Evolutionary conservation across 306 rosid species (phyloP), one percentile per base, ranked within the genome.

Genomic region (Casuarina cunninghamiana): DNA sequence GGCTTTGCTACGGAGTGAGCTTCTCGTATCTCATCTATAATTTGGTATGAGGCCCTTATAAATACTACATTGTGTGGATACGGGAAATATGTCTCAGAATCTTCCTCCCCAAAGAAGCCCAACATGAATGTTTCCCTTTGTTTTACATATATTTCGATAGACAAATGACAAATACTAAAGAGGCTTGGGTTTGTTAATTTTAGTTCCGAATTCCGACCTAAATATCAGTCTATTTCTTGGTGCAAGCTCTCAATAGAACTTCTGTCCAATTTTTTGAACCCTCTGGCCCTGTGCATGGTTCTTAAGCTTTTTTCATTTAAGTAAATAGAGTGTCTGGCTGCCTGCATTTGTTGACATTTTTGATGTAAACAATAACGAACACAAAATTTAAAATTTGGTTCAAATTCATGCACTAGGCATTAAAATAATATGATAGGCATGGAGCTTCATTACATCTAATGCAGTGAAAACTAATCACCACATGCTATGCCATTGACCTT

Each of bases 1-100:
- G 98, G 98, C 45, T 93, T 87, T 87, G 94, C 97, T 49, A 93
- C 98, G 32, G 32, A 26, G 32, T 26, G 32, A 26, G 32, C 32
- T 26, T 26, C 65, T 26, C 15, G 37, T 13, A 26, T 58, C 39
- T 26, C 26, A 9, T 58, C 65, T 58, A 26, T 58, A 26, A 26
- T 26, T 26, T 26, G 32, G 9, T 10, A 10, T 2, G 2, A 55
- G 11, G 12, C 11, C 53, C 53, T 49, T 49, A 49, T 49, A 26
- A 26, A 49, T 49, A 10, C 11, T 49, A 49, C 53, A 49, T 0
- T 49, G 53, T 10, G 53, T 9, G 53, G 12, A 12, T 49, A 9
- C 12, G 2, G 12, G 11, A 49, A 49, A 49, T 49, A 49, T 49
- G 53, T 49, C 53, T 49, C 12, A 49, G 6, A 49, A 49, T 49